phyloP scores from a whole-genome alignment of 352 stramenopile species.

The Phytophthora fragariae region DNA sequence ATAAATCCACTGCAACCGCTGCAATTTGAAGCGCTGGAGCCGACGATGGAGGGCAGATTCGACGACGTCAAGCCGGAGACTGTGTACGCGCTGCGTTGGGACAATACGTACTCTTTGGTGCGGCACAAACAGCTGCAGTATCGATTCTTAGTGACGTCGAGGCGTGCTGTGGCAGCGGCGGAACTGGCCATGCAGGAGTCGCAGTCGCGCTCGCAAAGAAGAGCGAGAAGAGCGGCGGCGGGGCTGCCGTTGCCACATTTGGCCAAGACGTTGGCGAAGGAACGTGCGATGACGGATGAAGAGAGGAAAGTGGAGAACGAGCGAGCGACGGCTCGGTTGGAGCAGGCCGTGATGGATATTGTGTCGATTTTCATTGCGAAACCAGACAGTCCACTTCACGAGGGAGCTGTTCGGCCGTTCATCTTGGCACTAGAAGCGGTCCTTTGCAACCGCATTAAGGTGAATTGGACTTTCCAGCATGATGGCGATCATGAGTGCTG shows the following conservation, averaged over 20 bases:
- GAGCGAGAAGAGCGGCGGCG: slow-evolving; percentile 29
- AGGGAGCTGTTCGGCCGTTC: slow-evolving; percentile 68
- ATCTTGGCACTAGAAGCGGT: slow-evolving; percentile 72
- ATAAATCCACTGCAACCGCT: not conserved
- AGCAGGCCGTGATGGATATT: slow-evolving; percentile 67
- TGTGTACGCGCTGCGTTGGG: slow-evolving; percentile 73
- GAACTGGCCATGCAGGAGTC: slow-evolving; percentile 60
- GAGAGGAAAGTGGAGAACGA: slow-evolving; percentile 43
- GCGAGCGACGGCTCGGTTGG: slow-evolving; percentile 16
- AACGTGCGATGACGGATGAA: slow-evolving; percentile 43
- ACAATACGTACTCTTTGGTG: slow-evolving; percentile 82
- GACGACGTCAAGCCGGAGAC: slow-evolving; percentile 38
- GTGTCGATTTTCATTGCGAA: slow-evolving; percentile 75
- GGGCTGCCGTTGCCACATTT: slow-evolving; percentile 46
- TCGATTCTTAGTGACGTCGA: slow-evolving; percentile 55
- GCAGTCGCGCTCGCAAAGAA: slow-evolving; percentile 34
- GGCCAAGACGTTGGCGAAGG: slow-evolving; percentile 44
- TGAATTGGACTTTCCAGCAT: slow-evolving; percentile 5
- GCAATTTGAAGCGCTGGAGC: slow-evolving; percentile 17
- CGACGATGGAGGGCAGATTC: slow-evolving; percentile 47
- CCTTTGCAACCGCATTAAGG: slow-evolving; percentile 74
- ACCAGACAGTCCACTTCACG: slow-evolving; percentile 76
- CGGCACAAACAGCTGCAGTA: slow-evolving; percentile 75
- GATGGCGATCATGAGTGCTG: not conserved
- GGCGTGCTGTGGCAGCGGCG: slow-evolving; percentile 49